These are phyloP conservation scores for Zasmidium angulare DNA, from an alignment of 2,329 filamentous ascomycete genomes.

Conservation along the genomic window DNA sequence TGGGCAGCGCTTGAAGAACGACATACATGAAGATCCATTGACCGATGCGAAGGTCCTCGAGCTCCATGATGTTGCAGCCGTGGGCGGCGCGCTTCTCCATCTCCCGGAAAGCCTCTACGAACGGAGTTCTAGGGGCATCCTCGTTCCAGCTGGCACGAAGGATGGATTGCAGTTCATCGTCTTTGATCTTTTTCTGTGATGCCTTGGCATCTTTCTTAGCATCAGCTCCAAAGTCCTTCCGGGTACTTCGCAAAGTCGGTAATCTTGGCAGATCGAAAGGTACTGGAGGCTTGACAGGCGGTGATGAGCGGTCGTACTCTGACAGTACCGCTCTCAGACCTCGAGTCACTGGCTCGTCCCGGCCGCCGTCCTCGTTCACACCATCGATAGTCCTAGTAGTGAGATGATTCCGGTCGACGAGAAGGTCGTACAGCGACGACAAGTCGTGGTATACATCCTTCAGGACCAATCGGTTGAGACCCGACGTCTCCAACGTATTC, in stretches of 20 bases:
- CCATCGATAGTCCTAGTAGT: constrained; percentile 78
- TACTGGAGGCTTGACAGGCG: constrained; percentile 85
- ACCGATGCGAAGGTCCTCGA: constrained; percentile 70
- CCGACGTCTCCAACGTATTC: constrained; percentile 81
- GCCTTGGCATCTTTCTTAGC: constrained; percentile 74
- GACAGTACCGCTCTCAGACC: constrained; percentile 76
- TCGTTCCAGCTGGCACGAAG: constrained; percentile 80
- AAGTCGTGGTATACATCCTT: constrained; percentile 83
- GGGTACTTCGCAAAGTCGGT: constrained; percentile 66
- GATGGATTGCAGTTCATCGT: constrained; percentile 73
- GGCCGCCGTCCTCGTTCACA: constrained; percentile 53
- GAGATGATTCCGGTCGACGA: constrained; percentile 75
- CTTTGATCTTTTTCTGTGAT: constrained; percentile 69
- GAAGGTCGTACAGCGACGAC: constrained; percentile 80
- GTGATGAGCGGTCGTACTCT: constrained; percentile 86
- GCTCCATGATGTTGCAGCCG: constrained; percentile 63
- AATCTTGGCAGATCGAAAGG: constrained; percentile 84
- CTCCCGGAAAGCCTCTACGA: constrained; percentile 67
- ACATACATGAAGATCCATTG: constrained; percentile 82
- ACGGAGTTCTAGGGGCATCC: constrained; percentile 62
- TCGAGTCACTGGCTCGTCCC: constrained; percentile 61
- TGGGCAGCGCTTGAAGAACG: constrained; percentile 73
- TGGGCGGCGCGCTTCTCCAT: constrained; percentile 70
- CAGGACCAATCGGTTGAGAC: constrained; percentile 80
- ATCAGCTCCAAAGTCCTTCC: constrained; percentile 65